Conservation (phyloP, 257 asterid species). For the Verbena officinalis region DNA sequence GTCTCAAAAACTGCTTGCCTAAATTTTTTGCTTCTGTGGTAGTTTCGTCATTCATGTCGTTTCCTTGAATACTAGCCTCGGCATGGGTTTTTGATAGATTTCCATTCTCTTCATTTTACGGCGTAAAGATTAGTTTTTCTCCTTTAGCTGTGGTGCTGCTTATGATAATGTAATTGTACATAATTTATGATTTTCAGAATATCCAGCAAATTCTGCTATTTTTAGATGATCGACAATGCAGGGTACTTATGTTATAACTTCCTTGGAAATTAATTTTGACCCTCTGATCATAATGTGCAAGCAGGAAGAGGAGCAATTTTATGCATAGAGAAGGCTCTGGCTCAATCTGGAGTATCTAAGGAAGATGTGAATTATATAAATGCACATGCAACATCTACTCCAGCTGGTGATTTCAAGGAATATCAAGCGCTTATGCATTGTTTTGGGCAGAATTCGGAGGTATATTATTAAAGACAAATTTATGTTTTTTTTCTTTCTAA, state of each 20-base stretch:
- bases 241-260: conserved; percentile 2
- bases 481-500: conserved; percentile 29
- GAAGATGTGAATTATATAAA: conserved; percentile 93
- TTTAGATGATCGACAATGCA: background rate
- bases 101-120: background rate
- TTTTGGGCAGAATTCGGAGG: conserved; percentile 94
- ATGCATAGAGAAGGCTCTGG: conserved; percentile 92
- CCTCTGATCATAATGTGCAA: conserved; percentile 24
- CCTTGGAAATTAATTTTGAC: conserved; percentile 18
- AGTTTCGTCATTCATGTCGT: no score
- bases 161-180: background rate
- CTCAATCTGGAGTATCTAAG: conserved; percentile 87
- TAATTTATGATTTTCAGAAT: background rate
- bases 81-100: background rate
- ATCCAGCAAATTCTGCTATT: background rate
- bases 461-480: conserved; percentile 31
- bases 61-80: background rate
- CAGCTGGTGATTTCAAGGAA: conserved; percentile 94
- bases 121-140: background rate
- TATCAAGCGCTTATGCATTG: conserved; percentile 81
- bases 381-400: conserved; percentile 99
- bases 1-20: conserved; percentile 1
- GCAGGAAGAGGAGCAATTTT: conserved; percentile 91
- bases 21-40: background rate
- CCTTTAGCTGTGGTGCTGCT: background rate